A percentile compares a stretch with the other conserved stretches of the same genome.
Evolutionary conservation across 345 rosid species (phyloP).

Genomic region (Toxicodendron radicans): DNA sequence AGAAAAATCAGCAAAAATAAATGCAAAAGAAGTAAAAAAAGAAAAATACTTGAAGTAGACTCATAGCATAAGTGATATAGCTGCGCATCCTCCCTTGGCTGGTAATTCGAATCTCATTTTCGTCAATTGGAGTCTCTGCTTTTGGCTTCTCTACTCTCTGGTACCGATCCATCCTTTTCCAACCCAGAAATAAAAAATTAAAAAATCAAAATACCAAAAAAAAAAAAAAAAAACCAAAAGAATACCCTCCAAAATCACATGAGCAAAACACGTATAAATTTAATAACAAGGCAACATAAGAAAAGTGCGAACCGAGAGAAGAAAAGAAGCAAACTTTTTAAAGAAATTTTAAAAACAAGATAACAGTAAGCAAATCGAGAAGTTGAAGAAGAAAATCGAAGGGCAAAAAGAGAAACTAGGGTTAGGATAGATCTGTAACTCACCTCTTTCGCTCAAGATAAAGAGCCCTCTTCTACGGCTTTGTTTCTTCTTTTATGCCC

Average conservation of each 20-base stretch:
- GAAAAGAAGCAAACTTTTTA: background rate
- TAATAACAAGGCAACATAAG: background rate
- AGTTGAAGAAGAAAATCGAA: background rate
- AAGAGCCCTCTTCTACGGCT: conserved; percentile 70
- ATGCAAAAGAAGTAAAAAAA: no score
- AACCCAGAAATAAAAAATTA: background rate
- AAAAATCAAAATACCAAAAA: background rate
- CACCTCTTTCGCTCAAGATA: background rate
- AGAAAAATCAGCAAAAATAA: background rate
- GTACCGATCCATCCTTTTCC: conserved; percentile 70
- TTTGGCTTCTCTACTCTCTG: conserved; percentile 79
- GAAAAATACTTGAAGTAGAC: conserved; percentile 62
- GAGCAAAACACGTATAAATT: background rate
- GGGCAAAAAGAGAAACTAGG: background rate
- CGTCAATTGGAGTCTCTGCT: conserved; percentile 69
- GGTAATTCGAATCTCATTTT: conserved; percentile 89
- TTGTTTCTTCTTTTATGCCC: conserved; percentile 62
- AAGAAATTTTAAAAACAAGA: background rate
- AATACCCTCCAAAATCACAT: background rate
- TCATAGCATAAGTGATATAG: conserved; percentile 85
- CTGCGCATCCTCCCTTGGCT: conserved; percentile 85
- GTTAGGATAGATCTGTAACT: conserved; percentile 32
- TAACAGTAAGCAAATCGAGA: background rate
- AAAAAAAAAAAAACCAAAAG: background rate
- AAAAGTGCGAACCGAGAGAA: background rate